Evolutionary conservation across 352 stramenopile genomes (phyloP).

Genomic region (Phytophthora sp.): DNA sequence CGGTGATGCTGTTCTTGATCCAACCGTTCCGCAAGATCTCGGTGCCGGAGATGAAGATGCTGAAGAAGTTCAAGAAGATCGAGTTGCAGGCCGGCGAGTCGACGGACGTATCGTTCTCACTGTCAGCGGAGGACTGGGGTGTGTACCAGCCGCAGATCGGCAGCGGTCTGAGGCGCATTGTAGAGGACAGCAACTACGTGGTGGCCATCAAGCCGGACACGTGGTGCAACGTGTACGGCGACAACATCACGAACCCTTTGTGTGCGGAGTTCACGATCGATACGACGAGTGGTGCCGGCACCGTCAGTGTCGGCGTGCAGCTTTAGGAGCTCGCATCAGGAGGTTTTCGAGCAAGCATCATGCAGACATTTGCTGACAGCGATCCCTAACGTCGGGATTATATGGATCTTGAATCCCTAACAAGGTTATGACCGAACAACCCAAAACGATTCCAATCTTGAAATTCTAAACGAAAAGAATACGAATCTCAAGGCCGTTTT

Average conservation of each 20-base stretch:
- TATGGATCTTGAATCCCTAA: too few species aligned
- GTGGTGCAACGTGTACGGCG: conserved; percentile 69
- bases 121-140: conserved; percentile 64
- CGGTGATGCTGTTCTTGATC: conserved; percentile 80
- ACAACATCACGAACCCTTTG: conserved; percentile 42
- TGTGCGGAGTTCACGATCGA: conserved; percentile 49
- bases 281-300: conserved; percentile 19
- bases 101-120: conserved; percentile 42
- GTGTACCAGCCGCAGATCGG: conserved; percentile 61
- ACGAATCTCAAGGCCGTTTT: too few species aligned
- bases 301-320: conserved; percentile 14
- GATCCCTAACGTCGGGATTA: too few species aligned
- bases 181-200: conserved; percentile 72
- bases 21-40: conserved; percentile 65
- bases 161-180: conserved; percentile 44
- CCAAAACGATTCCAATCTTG: too few species aligned
- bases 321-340: too few species aligned
- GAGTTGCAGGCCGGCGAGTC: conserved; percentile 51
- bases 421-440: too few species aligned
- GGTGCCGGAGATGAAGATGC: conserved; percentile 80
- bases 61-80: conserved; percentile 86
- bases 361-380: too few species aligned
- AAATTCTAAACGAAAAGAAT: too few species aligned
- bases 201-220: conserved; percentile 68
- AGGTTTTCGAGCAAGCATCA: too few species aligned